Evolutionary conservation across 345 rosid species (phyloP).

Genomic region (Eucalyptus tenuipes): DNA sequence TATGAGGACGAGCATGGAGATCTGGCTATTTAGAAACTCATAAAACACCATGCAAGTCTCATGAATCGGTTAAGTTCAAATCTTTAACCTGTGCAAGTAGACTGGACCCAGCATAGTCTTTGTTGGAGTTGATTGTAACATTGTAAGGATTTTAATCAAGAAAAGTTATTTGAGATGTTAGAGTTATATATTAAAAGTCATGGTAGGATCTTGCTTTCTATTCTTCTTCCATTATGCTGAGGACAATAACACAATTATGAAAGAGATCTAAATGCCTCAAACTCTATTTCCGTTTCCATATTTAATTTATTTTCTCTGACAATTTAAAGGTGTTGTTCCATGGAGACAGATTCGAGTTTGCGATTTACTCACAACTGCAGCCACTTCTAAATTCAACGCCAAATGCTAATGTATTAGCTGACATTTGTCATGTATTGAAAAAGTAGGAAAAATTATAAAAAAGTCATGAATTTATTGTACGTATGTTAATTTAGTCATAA

Average conservation of each 20-base stretch:
- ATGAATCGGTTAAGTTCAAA: not conserved
- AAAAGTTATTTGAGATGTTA: not conserved
- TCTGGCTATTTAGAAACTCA: not conserved
- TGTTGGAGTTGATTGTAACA: not conserved
- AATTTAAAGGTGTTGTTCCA: not conserved
- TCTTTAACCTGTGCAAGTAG: not conserved
- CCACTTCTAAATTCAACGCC: not conserved
- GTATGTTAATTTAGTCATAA: not conserved
- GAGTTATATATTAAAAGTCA: not conserved
- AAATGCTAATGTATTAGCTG: not conserved
- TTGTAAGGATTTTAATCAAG: not conserved
- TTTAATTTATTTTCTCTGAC: not conserved
- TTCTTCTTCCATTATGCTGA: not conserved
- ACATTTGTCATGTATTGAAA: not conserved
- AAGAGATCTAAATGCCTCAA: not conserved
- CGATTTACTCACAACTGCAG: not conserved
- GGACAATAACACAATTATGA: not conserved
- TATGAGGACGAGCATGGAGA: not conserved
- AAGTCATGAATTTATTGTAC: not conserved
- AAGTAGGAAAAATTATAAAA: not conserved
- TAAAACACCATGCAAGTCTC: not conserved
- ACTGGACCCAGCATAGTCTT: accelerated
- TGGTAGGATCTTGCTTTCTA: not conserved
- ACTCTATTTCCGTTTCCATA: not conserved
- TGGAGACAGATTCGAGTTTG: not conserved